Conservation (phyloP, 2,329 filamentous ascomycete genomes). For the Berkeleyomyces basicola region DNA sequence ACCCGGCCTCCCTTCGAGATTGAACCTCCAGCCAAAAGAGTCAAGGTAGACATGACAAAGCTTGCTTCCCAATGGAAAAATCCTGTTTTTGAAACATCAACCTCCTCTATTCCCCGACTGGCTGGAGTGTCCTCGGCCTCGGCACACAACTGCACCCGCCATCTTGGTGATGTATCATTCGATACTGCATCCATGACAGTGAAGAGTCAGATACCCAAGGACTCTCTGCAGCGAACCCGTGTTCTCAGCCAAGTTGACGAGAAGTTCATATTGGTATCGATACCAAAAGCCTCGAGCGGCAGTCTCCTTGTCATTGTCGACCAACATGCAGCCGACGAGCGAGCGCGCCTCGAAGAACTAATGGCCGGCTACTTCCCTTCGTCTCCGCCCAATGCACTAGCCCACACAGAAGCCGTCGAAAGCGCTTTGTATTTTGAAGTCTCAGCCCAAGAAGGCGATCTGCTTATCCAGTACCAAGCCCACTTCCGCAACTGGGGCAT, state of each 20-base stretch:
- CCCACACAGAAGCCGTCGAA: conserved; percentile 25
- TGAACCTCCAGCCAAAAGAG: background rate
- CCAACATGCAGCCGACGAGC: conserved; percentile 89
- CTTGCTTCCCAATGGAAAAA: conserved; percentile 56
- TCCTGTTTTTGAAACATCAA: conserved; percentile 46
- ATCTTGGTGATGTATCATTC: conserved; percentile 15
- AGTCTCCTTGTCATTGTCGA: conserved; percentile 62
- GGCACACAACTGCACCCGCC: conserved; percentile 16
- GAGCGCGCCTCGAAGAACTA: conserved; percentile 60
- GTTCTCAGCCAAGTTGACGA: conserved; percentile 71
- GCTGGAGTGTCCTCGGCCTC: conserved; percentile 15
- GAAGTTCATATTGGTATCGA: conserved; percentile 58
- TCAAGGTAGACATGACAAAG: conserved; percentile 39
- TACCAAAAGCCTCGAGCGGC: conserved; percentile 27
- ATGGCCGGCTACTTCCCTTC: conserved; percentile 35
- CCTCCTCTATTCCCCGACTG: conserved; percentile 28
- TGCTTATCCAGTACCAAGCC: conserved; percentile 36
- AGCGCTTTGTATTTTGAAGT: conserved; percentile 50
- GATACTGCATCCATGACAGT: background rate
- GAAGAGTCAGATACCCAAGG: conserved; percentile 40
- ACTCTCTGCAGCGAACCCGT: conserved; percentile 39
- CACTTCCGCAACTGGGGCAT: conserved; percentile 65
- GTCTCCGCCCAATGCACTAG: conserved; percentile 12
- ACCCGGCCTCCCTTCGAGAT: conserved; percentile 13
- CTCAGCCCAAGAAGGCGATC: conserved; percentile 37